Percentiles rank a stretch among this genome's conserved stretches.
phyloP scores from a whole-genome alignment of 805 yeast genomes.

The Candida pseudoglaebosa region DNA sequence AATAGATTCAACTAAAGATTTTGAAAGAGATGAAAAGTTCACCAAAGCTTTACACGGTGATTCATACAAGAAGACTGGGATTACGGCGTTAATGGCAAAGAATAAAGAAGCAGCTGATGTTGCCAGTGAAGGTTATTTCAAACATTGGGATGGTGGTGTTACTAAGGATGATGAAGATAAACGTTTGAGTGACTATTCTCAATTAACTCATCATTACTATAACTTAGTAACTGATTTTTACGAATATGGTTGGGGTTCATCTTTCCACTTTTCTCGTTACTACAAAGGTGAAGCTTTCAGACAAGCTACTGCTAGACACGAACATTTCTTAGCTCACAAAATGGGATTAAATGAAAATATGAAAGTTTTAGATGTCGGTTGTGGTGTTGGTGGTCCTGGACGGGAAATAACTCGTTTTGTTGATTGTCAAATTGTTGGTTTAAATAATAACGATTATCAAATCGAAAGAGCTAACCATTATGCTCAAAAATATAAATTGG shows the following conservation, averaged over 20 bases:
- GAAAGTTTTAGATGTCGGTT: conserved; percentile 95
- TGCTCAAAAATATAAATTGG: conserved; percentile 62
- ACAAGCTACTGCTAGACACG: conserved; percentile 96
- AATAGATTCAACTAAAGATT: conserved; percentile 38
- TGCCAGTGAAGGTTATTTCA: conserved; percentile 87
- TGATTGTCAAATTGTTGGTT: conserved; percentile 79
- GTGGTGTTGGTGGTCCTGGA: conserved; percentile 99
- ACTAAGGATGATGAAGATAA: conserved; percentile 64
- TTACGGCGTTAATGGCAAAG: conserved; percentile 73
- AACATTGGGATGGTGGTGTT: conserved; percentile 95
- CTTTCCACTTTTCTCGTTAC: conserved; percentile 95
- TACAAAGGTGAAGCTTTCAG: conserved; percentile 89
- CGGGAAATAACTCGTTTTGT: conserved; percentile 93
- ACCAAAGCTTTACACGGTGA: conserved; percentile 86
- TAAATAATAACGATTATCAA: conserved; percentile 96
- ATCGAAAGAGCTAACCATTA: conserved; percentile 85
- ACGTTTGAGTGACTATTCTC: conserved; percentile 82
- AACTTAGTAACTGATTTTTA: conserved; percentile 96
- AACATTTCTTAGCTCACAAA: conserved; percentile 86
- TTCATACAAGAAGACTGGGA: conserved; percentile 62
- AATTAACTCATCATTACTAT: conserved; percentile 91
- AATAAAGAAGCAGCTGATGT: conserved; percentile 70
- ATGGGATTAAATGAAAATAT: conserved; percentile 75
- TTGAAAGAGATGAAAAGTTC: conserved; percentile 61
- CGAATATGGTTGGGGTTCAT: conserved; percentile 99